Conservation (phyloP, 495 filamentous ascomycete genomes). For the Neurospora sp. region DNA sequence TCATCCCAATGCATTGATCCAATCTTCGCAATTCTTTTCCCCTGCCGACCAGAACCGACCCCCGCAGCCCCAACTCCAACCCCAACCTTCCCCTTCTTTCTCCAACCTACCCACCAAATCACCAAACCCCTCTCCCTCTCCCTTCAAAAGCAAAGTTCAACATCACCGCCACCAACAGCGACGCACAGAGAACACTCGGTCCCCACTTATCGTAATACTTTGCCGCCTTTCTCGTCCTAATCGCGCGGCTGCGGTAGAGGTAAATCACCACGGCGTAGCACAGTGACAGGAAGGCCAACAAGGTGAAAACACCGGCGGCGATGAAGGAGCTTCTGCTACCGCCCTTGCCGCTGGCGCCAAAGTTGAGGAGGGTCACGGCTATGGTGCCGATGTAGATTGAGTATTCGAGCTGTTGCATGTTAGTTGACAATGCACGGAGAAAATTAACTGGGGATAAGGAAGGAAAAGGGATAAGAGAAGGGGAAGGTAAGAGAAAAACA, state of each 20-base stretch:
- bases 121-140: constrained; percentile 30
- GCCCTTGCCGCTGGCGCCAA: constrained; percentile 37
- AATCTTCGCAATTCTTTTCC: no score
- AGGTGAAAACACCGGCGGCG: constrained; percentile 68
- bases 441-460: no score
- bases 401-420: constrained; percentile 62
- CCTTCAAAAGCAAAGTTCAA: constrained; percentile 67
- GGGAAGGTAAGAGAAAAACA: constrained; percentile 9
- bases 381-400: constrained; percentile 89
- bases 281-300: constrained; percentile 64
- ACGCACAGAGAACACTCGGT: constrained; percentile 66
- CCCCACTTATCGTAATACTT: constrained; percentile 87
- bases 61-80: background rate
- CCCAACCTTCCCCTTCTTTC: background rate
- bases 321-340: constrained; percentile 43
- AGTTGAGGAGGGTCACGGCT: constrained; percentile 86
- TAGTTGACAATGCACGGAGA: background rate
- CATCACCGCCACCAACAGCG: constrained; percentile 60
- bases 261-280: constrained; percentile 76
- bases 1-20: no score
- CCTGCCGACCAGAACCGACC: no score
- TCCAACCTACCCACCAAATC: background rate
- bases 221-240: constrained; percentile 68
- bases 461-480: no score
- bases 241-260: constrained; percentile 76